Conservation (phyloP, 495 filamentous ascomycete species). For the Cudoniella acicularis region DNA sequence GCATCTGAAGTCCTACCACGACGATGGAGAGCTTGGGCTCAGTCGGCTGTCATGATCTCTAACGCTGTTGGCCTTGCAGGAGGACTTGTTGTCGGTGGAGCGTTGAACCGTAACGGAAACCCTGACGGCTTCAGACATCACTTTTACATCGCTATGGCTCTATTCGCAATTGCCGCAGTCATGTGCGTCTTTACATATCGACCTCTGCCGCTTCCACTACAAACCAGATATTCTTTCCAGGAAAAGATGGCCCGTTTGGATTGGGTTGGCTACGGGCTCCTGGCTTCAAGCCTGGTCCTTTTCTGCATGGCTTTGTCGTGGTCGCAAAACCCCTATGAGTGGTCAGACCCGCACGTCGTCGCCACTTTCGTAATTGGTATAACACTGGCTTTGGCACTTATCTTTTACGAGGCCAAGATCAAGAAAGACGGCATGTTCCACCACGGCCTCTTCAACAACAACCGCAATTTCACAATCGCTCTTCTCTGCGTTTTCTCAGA, state of each 20-base stretch:
- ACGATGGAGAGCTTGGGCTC: slow-evolving; percentile 26
- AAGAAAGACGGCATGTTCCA: slow-evolving; percentile 37
- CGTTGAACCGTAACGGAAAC: slow-evolving; percentile 22
- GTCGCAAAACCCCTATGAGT: slow-evolving; percentile 34
- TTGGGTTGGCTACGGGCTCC: slow-evolving; percentile 32
- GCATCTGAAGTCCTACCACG: slow-evolving; percentile 34
- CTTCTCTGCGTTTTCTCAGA: slow-evolving; percentile 30
- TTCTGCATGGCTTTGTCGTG: slow-evolving; percentile 33
- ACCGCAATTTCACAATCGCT: slow-evolving; percentile 31
- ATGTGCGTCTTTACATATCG: slow-evolving; percentile 27
- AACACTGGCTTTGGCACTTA: slow-evolving; percentile 16
- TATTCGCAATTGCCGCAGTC: slow-evolving; percentile 21
- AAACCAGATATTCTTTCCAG: slow-evolving; percentile 13
- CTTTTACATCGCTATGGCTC: slow-evolving; percentile 27
- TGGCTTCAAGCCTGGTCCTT: slow-evolving; percentile 27
- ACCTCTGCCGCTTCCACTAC: slow-evolving; percentile 18
- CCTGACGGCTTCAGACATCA: slow-evolving; percentile 30
- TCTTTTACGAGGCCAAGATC: slow-evolving; percentile 27
- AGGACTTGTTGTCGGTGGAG: slow-evolving; percentile 23
- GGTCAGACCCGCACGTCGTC: slow-evolving; percentile 27
- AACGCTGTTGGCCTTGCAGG: slow-evolving; percentile 18
- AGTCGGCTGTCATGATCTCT: slow-evolving; percentile 26
- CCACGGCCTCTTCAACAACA: slow-evolving; percentile 30
- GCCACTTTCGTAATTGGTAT: slow-evolving; percentile 32
- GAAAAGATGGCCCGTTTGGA: slow-evolving; percentile 33